These are phyloP conservation scores for Juncus effusus DNA, from an alignment of 176 grass and related monocot species.

Conservation along the genomic window DNA sequence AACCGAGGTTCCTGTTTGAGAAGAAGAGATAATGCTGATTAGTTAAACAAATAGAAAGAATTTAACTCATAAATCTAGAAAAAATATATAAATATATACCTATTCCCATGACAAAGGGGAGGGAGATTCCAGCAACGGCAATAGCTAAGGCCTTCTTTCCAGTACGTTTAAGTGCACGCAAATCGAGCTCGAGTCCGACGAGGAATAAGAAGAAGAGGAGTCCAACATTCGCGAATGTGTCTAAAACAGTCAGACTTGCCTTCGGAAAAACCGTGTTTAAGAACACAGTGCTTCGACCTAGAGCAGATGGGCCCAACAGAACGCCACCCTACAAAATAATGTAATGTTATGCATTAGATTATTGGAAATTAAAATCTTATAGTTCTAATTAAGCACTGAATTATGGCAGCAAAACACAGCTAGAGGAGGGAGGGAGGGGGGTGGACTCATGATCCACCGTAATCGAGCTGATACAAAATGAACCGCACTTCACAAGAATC, in stretches of 20 bases:
- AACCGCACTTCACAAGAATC: no score
- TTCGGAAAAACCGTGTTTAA: conserved; percentile 19
- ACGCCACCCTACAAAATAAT: conserved; percentile 18
- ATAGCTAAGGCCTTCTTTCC: conserved; percentile 37
- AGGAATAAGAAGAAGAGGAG: conserved; percentile 32
- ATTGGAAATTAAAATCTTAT: no score
- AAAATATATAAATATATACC: conserved; percentile 21
- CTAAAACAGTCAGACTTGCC: conserved; percentile 20
- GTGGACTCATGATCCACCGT: no score
- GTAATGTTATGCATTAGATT: background rate
- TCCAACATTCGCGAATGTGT: conserved; percentile 20
- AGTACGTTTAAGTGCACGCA: conserved; percentile 33
- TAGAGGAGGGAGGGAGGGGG: no score
- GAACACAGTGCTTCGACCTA: conserved; percentile 15
- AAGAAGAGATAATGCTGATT: background rate
- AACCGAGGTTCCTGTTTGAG: conserved; percentile 19
- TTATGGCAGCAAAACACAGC: no score
- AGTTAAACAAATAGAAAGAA: background rate
- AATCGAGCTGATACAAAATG: no score
- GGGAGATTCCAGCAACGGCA: conserved; percentile 35
- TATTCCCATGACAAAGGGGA: conserved; percentile 37
- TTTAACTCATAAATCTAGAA: background rate
- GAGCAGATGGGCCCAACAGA: conserved; percentile 24
- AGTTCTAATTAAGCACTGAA: no score
- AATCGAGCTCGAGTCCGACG: conserved; percentile 29